These are phyloP conservation scores for Hemileia vastatrix DNA, from an alignment of 1,284 basidiomycete genomes.

Conservation along the genomic window DNA sequence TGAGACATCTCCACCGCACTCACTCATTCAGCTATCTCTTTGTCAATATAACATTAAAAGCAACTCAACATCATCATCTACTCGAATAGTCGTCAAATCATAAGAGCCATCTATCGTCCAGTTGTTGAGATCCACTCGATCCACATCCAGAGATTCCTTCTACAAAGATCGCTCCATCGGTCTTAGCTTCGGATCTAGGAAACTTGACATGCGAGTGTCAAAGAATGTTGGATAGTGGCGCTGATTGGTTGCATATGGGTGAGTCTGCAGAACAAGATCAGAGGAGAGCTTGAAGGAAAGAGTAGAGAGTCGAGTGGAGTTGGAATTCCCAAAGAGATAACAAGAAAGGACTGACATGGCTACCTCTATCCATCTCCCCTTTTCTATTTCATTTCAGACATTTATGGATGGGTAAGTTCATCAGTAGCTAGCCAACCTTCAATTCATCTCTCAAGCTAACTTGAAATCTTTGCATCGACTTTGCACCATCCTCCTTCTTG, in stretches of 20 bases:
- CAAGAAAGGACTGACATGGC: not conserved
- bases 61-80: too few relatives aligned
- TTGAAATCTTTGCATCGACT: not conserved
- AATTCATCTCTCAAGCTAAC: slow-evolving; percentile 21
- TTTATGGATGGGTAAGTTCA: slow-evolving; percentile 72
- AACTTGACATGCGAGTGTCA: slow-evolving; percentile 81
- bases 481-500: slow-evolving; percentile 12
- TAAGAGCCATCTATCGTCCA: too few relatives aligned
- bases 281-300: too few relatives aligned
- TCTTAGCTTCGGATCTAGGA: slow-evolving; percentile 67
- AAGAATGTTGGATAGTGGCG: slow-evolving; percentile 80
- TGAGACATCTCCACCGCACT: too few relatives aligned
- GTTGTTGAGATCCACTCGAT: not conserved
- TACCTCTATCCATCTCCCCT: not conserved
- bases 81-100: too few relatives aligned
- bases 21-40: too few relatives aligned
- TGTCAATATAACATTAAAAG: too few relatives aligned
- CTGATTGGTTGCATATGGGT: slow-evolving; percentile 96
- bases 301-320: not conserved
- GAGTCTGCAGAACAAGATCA: slow-evolving; percentile 37
- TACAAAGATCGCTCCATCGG: slow-evolving; percentile 36
- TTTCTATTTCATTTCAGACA: slow-evolving; percentile 13
- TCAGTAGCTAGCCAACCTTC: not conserved
- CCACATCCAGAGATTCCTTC: slow-evolving; percentile 29
- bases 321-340: not conserved